Evolutionary conservation across 2,329 filamentous ascomycete genomes (phyloP).

Genomic region (Arthroderma uncinatum): DNA sequence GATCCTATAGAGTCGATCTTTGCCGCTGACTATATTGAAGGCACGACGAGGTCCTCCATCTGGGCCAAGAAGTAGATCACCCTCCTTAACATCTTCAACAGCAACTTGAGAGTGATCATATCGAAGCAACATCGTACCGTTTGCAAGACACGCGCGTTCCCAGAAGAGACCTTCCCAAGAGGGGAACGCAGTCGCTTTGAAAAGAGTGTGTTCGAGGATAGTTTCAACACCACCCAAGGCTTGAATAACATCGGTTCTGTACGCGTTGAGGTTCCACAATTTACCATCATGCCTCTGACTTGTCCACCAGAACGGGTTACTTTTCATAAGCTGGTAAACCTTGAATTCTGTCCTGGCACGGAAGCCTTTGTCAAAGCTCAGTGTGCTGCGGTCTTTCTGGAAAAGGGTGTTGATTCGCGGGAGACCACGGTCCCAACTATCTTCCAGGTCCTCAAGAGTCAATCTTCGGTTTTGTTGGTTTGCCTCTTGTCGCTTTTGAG

Average conservation of each 20-base stretch:
- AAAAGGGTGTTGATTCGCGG: slow-evolving; percentile 98
- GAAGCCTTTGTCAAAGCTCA: slow-evolving; percentile 98
- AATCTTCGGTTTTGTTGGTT: slow-evolving; percentile 93
- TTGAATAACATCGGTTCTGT: slow-evolving; percentile 93
- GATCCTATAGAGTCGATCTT: slow-evolving; percentile 41
- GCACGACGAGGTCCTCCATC: slow-evolving; percentile 39
- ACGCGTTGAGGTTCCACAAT: slow-evolving; percentile 91
- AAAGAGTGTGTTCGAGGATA: slow-evolving; percentile 90
- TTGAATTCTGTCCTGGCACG: slow-evolving; percentile 93
- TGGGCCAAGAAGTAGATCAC: slow-evolving; percentile 40
- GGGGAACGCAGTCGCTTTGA: slow-evolving; percentile 93
- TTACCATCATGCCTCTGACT: slow-evolving; percentile 95
- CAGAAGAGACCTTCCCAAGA: slow-evolving; percentile 96
- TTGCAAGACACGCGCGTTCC: slow-evolving; percentile 48
- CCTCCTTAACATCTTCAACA: slow-evolving; percentile 41
- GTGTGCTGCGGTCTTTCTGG: slow-evolving; percentile 93
- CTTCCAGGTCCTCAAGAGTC: slow-evolving; percentile 90
- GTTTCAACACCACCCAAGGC: slow-evolving; percentile 93
- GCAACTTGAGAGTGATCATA: slow-evolving; percentile 36
- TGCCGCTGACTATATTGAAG: slow-evolving; percentile 41
- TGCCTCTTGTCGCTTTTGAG: slow-evolving; percentile 90
- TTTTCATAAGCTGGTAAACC: slow-evolving; percentile 97
- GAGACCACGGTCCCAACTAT: slow-evolving; percentile 95
- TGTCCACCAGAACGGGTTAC: slow-evolving; percentile 99
- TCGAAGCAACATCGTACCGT: slow-evolving; percentile 28